Evolutionary conservation across 495 filamentous ascomycete genomes (phyloP).

Genomic region (Trichoderma asperelloides): DNA sequence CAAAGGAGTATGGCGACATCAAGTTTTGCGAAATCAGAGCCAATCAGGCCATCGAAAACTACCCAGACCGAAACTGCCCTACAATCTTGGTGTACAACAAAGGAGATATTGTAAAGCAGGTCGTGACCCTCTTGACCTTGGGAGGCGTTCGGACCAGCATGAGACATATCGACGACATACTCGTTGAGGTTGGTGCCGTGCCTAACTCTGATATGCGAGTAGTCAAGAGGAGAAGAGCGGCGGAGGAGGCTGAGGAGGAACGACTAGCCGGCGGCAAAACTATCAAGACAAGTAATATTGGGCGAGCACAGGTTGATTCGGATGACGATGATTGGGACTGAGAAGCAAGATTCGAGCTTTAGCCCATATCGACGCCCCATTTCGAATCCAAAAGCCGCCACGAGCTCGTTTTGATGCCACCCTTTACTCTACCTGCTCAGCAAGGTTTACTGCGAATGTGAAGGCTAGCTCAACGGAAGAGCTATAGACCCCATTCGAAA

Average conservation of each 20-base stretch:
- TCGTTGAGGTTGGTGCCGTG: constrained; percentile 76
- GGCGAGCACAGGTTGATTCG: constrained; percentile 39
- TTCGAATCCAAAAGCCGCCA: too few relatives aligned
- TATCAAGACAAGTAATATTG: constrained; percentile 30
- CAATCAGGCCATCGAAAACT: constrained; percentile 91
- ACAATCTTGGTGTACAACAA: constrained; percentile 90
- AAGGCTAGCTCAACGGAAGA: too few relatives aligned
- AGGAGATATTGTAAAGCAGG: constrained; percentile 80
- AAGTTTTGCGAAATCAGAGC: constrained; percentile 97
- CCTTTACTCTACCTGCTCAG: too few relatives aligned
- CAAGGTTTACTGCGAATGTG: too few relatives aligned
- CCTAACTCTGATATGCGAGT: constrained; percentile 68
- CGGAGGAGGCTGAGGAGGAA: constrained; percentile 49
- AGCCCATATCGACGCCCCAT: constrained; percentile 7
- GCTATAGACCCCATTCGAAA: too few relatives aligned
- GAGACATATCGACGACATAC: constrained; percentile 56
- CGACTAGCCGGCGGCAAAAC: constrained; percentile 33
- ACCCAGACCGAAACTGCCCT: constrained; percentile 88
- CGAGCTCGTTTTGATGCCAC: too few relatives aligned
- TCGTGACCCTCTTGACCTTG: constrained; percentile 76
- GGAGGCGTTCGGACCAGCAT: constrained; percentile 60
- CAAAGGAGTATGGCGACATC: constrained; percentile 75
- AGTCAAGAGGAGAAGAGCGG: constrained; percentile 50
- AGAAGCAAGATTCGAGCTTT: constrained; percentile 20
- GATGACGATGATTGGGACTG: constrained; percentile 73